Base-by-base conservation (phyloP, 1,139 yeast species). In the Yamadazyma atlantica region DNA sequence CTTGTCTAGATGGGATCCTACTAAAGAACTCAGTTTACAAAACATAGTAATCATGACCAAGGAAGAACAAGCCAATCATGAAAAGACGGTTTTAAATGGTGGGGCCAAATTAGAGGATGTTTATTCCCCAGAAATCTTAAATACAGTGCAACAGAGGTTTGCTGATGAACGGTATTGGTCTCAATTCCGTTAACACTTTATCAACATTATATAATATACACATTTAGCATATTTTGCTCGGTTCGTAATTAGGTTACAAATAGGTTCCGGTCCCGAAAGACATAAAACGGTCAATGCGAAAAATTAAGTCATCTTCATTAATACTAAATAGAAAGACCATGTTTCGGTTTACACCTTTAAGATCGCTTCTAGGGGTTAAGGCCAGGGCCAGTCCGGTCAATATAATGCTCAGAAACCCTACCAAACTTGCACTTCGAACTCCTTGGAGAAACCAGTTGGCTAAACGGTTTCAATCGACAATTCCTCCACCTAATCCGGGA, bases 11-110 rank as follows among this genome's bases (percentile, higher is more conserved):
- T 92, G 98, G 98, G 84, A 82, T 46, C 88, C 89, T 3, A 51
- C 58, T 1, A 67, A 76, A 45, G 73, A 68, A 32, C 58, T 82
- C 25, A 71, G 81, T 19, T 59, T 74, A 44, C 90, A 83, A 49
- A 92, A 92, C 57, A 79, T 88, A 33, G 94, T 92, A 11, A 72
- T 92, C 2, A 71, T 92, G 80, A 89, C 96, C 10, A 85, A 85
- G 54, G 95, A 88, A 35, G 97, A 92, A 59, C 95, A 84, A 55
- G 77, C 72, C 45, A 58, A 50, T 7, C 98, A 92, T 55, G 98
- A 92, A 58, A 73, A 73, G 33, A 70, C 80, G 50, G 82, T 89
- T 3, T 65, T 90, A 44, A 70, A 66, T 33, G 95, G 90, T 8
- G 82, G 79, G 11, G 82, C 81, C 54, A 51, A 49, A 8, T 52